Base-by-base conservation (phyloP, 2,329 filamentous ascomycete species). In the Sarocladium oryzae region DNA sequence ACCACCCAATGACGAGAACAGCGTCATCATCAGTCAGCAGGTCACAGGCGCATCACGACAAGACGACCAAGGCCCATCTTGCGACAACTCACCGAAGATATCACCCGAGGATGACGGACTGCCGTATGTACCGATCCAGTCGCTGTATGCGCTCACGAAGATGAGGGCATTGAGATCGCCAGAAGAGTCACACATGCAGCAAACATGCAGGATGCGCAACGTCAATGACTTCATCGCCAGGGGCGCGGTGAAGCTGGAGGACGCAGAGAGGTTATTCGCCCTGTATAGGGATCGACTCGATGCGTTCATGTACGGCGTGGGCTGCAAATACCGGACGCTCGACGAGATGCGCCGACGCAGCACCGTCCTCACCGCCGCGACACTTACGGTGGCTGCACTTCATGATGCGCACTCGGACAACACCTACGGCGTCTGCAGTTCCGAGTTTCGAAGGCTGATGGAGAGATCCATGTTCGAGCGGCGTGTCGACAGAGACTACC, bases 381-480 rank as follows among this genome's bases (percentile, higher is more conserved):
- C 80, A 20, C 69, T 81, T 5, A 78, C 79, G 0, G 78, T 84
- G 1, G 75, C 78, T 2, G 78, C 79, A 0, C 67, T 82, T 2
- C 79, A 83, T 56, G 77, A 81, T 21, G 72, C 76, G 1, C 69
- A 72, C 21, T 73, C 73, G 6, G 75, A 77, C 11, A 67, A 69
- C 13, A 70, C 77, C 2, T 75, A 82, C 26, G 72, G 73, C 3
- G 62, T 70, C 1, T 82, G 79, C 60, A 78, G 74, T 54, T 67
- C 69, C 9, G 78, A 82, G 54, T 76, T 81, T 48, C 72, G 78
- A 0, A 69, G 75, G 0, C 66, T 82, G 3, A 75, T 81, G 41
- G 74, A 78, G 11, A 70, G 64, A 7, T 67, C 65, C 1, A 63
- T 70, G 50, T 67, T 70, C 5, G 64, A 68, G 23, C 57, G 66